phyloP scores from a whole-genome alignment of 306 rosid genomes.

The Crotalaria pallida region DNA sequence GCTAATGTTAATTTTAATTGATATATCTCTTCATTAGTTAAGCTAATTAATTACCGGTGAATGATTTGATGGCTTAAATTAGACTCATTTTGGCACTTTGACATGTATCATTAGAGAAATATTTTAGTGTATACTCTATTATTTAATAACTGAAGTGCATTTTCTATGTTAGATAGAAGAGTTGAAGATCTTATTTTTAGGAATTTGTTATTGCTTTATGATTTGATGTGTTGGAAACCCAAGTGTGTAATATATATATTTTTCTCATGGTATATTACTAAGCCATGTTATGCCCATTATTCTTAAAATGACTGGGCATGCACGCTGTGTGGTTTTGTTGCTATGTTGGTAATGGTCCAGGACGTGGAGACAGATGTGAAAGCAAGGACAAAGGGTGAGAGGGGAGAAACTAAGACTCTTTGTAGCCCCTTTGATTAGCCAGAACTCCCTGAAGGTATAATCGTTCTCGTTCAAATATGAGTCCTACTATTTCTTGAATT shows the following conservation, averaged over 20 bases:
- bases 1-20: too few species aligned
- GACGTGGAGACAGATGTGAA: constrained; percentile 87
- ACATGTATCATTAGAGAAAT: too few species aligned
- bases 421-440: constrained; percentile 95
- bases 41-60: too few species aligned
- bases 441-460: constrained; percentile 80
- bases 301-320: not conserved
- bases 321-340: not conserved
- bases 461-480: not conserved
- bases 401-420: constrained; percentile 79
- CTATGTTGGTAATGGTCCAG: constrained; percentile 43
- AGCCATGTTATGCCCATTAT: not conserved
- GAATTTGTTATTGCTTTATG: too few species aligned
- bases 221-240: not conserved
- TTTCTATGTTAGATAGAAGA: too few species aligned
- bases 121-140: too few species aligned
- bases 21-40: too few species aligned
- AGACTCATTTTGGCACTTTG: too few species aligned
- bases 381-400: constrained; percentile 88
- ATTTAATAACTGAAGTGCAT: too few species aligned
- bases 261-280: not conserved
- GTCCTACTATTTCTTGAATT: not conserved
- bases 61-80: too few species aligned
- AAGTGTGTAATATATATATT: not conserved
- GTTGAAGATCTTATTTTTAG: too few species aligned